Conservation (phyloP, 495 filamentous ascomycete species). For the Neurospora sp. region DNA sequence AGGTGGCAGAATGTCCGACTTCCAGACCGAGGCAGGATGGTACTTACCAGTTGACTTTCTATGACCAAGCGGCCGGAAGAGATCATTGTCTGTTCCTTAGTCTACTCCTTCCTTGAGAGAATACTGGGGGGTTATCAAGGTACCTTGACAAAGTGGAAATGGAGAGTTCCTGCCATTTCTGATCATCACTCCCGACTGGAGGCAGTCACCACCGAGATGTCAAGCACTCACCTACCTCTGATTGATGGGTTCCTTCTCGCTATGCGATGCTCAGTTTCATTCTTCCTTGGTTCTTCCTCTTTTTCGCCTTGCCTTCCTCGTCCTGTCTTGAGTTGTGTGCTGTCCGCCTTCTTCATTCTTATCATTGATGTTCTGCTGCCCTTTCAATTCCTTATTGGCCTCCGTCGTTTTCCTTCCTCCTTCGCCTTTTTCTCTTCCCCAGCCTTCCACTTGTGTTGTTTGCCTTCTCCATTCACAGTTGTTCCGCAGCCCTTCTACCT, state of each 20-base stretch:
- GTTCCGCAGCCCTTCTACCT: too few species aligned
- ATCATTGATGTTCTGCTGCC: background rate
- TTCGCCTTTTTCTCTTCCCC: too few species aligned
- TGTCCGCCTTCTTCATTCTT: background rate
- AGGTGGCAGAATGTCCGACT: background rate
- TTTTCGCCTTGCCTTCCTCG: background rate
- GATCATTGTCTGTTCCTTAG: background rate
- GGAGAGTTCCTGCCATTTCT: background rate
- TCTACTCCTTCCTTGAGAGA: background rate
- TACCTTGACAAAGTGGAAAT: background rate
- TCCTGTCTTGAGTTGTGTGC: background rate
- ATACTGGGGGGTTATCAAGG: background rate
- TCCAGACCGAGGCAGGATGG: background rate
- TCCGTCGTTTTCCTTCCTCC: too few species aligned
- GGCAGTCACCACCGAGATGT: background rate
- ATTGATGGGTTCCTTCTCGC: background rate
- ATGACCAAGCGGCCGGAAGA: background rate
- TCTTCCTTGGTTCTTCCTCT: background rate
- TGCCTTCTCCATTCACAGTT: too few species aligned
- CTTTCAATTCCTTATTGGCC: background rate
- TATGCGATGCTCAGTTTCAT: background rate
- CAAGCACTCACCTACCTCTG: background rate
- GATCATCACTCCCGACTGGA: background rate
- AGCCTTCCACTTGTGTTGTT: too few species aligned
- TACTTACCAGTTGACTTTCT: background rate